Conservation (phyloP, 1,139 yeast species). For the Nakaseomyces uthaithaninus region DNA sequence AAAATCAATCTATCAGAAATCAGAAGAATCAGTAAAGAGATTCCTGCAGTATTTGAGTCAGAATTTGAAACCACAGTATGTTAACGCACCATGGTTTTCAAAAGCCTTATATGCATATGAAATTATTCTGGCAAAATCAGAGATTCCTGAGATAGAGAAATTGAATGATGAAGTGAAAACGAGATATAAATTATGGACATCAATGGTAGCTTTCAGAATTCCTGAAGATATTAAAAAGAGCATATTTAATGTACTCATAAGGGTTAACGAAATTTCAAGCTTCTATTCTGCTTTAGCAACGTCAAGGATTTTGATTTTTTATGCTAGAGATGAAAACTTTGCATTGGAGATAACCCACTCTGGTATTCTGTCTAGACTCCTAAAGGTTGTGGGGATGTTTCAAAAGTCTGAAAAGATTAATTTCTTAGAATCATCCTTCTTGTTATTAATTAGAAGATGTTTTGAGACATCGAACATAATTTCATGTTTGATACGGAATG, state of each 20-base stretch:
- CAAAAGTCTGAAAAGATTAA: constrained; percentile 30
- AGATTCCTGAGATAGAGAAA: constrained; percentile 35
- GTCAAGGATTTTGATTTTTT: constrained; percentile 46
- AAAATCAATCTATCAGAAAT: constrained; percentile 23
- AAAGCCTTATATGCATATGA: constrained; percentile 44
- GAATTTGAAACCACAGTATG: constrained; percentile 34
- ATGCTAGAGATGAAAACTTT: constrained; percentile 39
- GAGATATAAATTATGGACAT: constrained; percentile 17
- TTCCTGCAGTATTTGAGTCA: constrained; percentile 37
- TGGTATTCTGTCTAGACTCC: constrained; percentile 33
- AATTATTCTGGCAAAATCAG: constrained; percentile 40
- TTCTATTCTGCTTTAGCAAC: constrained; percentile 44
- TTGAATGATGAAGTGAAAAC: constrained; percentile 26
- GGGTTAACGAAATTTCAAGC: constrained; percentile 36
- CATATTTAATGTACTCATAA: constrained; percentile 40
- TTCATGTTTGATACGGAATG: constrained; percentile 42
- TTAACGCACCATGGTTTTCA: constrained; percentile 44
- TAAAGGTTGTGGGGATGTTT: constrained; percentile 30
- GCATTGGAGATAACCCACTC: constrained; percentile 41
- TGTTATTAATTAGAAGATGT: constrained; percentile 55
- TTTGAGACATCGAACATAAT: constrained; percentile 55
- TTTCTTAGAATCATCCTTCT: constrained; percentile 33
- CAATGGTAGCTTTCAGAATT: constrained; percentile 28
- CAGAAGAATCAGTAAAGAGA: constrained; percentile 30
- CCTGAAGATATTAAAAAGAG: constrained; percentile 30